phyloP scores from a whole-genome alignment of 805 yeast species.

The Candida schatavii region DNA sequence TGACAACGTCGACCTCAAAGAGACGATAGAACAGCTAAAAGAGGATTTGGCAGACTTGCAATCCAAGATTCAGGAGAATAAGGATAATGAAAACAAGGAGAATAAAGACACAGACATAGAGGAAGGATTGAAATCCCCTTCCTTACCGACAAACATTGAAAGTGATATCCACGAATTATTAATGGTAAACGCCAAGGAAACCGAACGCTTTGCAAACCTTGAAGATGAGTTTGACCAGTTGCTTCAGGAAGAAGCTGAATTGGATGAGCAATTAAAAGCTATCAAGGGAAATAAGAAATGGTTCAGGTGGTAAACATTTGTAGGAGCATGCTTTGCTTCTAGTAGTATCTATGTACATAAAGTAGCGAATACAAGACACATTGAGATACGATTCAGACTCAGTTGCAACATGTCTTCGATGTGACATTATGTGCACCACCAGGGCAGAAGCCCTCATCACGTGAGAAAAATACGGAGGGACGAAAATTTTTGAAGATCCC shows the following conservation, averaged over 20 bases:
- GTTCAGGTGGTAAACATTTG: constrained; percentile 32
- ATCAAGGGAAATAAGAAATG: constrained; percentile 20
- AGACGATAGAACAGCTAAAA: constrained; percentile 36
- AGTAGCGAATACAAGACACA: too few relatives aligned
- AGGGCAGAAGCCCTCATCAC: too few relatives aligned
- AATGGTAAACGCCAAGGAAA: constrained; percentile 33
- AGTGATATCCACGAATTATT: constrained; percentile 33
- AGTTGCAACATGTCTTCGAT: too few relatives aligned
- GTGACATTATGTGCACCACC: too few relatives aligned
- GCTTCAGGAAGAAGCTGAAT: constrained; percentile 22
- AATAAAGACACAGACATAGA: not conserved
- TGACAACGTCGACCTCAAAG: constrained; percentile 62
- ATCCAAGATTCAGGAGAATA: constrained; percentile 25
- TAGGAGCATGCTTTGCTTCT: too few relatives aligned
- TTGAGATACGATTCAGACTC: too few relatives aligned
- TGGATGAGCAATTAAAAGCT: constrained; percentile 20
- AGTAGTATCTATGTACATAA: too few relatives aligned
- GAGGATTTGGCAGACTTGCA: constrained; percentile 40
- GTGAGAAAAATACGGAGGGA: too few relatives aligned
- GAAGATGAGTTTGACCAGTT: constrained; percentile 35
- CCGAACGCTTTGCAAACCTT: constrained; percentile 36
- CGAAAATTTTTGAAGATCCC: too few relatives aligned
- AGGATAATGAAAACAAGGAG: not conserved
- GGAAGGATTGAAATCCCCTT: constrained; percentile 8
- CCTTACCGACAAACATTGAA: constrained; percentile 38